Conservation (phyloP, 2,329 filamentous ascomycete species). For the Aspergillus proliferans region DNA sequence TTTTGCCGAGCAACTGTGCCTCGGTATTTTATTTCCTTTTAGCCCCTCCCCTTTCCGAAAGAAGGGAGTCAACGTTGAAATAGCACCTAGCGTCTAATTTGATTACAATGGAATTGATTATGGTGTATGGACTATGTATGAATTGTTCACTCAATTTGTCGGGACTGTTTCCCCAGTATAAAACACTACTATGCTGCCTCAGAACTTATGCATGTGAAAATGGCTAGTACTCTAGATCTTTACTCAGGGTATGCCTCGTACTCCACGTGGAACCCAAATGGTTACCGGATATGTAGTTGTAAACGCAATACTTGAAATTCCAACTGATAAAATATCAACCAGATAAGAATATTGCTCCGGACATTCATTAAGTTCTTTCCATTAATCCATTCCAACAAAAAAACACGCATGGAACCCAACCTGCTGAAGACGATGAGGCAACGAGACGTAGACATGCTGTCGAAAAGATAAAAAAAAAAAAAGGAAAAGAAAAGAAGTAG, state of each 20-base stretch:
- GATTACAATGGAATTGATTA: too few species aligned
- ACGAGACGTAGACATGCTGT: slow-evolving; percentile 13
- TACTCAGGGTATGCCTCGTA: not conserved
- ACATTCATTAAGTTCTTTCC: slow-evolving; percentile 25
- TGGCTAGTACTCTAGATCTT: too few species aligned
- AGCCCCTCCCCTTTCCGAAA: slow-evolving; percentile 7
- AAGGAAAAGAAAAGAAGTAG: slow-evolving; percentile 10
- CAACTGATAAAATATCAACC: slow-evolving; percentile 7
- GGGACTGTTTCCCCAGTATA: too few species aligned
- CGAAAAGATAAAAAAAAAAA: slow-evolving; percentile 12
- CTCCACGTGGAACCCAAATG: not conserved
- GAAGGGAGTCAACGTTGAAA: not conserved
- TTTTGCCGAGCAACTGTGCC: slow-evolving; percentile 30
- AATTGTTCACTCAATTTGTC: too few species aligned
- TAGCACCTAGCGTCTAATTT: too few species aligned
- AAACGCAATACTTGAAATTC: not conserved
- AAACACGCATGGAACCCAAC: slow-evolving; percentile 29
- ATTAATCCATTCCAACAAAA: slow-evolving; percentile 31
- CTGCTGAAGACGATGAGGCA: slow-evolving; percentile 16
- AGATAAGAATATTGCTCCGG: slow-evolving; percentile 6
- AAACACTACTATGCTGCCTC: too few species aligned
- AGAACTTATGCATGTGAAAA: too few species aligned
- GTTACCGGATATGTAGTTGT: not conserved
- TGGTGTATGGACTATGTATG: too few species aligned
- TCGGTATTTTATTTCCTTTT: slow-evolving; percentile 21